Base-by-base conservation (phyloP, 2,329 filamentous ascomycete genomes). In the Hymenoscyphus salicellus region DNA sequence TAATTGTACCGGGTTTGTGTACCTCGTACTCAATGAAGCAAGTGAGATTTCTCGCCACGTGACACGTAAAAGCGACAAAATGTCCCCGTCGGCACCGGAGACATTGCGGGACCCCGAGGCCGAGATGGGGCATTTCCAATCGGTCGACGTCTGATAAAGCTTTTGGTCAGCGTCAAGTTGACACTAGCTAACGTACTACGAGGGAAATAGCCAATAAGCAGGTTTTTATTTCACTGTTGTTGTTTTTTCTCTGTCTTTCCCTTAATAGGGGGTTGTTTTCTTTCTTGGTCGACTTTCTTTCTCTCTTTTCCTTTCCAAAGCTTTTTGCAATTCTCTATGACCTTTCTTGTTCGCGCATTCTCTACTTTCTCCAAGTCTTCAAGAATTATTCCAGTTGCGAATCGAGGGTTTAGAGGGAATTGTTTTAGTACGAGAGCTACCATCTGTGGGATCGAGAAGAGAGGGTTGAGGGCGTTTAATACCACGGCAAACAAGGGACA, bases 151-250 rank as follows among this genome's bases (percentile, higher is more conserved):
- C 30, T 58, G 57, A 58, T 58, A 41, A 60, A 46, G 16, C 23
- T 60, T 60, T 60, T 60, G 58, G 58, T 60, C 41, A 60, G 58
- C 58, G 28, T 17, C 10, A 52, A 33, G 11, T 5, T 52, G 46
- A 52, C 46, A 52, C 46, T 52, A 52, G 8, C 10, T 26, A 2
- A 52, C 7, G 10, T 11, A 52, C 20, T 23, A 23, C 2, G 23
- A 14, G 20, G 20, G 3, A 4, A 52, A 23, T 5, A 52, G 46
- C 58, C 36, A 49, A 46, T 30, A 60, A 41, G 17, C 28, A 32
- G 11, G 26, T 11, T 60, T 20, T 17, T 32, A 52, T 52, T 20
- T 38, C 14, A 16, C 36, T 38, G 28, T 38, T 36, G 1, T 11
- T 38, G 5, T 38, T 38, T 38, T 38, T 14, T 38, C 33, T 36